Evolutionary conservation across 768 basidiomycete species (phyloP).

Genomic region (Myochromella boudieri): DNA sequence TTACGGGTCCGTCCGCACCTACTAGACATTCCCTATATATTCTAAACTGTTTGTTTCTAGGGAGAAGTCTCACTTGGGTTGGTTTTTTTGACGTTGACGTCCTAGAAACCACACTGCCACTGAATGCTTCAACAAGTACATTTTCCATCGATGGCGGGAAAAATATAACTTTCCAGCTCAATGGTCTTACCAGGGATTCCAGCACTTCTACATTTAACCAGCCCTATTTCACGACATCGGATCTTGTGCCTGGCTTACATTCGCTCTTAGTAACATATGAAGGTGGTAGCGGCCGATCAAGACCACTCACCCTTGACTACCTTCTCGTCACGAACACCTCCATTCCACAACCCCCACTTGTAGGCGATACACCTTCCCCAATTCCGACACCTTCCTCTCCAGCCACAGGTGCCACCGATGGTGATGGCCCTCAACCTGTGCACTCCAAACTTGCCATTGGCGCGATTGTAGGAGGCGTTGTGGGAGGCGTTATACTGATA

Average conservation of each 20-base stretch:
- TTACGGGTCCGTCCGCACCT: constrained; percentile 4
- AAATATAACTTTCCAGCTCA: not conserved
- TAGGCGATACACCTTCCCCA: no score
- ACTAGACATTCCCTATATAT: not conserved
- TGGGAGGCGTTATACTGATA: no score
- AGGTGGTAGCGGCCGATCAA: not conserved
- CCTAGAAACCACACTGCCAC: constrained; percentile 2
- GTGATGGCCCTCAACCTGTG: no score
- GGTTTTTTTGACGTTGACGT: constrained; percentile 1
- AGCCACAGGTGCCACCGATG: no score
- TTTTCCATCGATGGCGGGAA: not conserved
- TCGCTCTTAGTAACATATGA: constrained; percentile 8
- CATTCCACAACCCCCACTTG: not conserved
- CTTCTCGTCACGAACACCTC: constrained; percentile 3
- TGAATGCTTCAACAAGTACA: not conserved
- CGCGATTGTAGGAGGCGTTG: constrained; percentile 2
- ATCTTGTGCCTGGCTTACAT: constrained; percentile 6
- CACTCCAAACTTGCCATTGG: no score
- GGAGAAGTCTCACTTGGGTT: constrained; percentile 8
- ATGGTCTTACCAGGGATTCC: not conserved
- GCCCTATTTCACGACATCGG: constrained; percentile 1
- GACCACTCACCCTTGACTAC: constrained; percentile 8
- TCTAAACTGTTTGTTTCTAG: not conserved
- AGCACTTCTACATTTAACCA: constrained; percentile 1
- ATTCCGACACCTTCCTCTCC: no score